These are phyloP conservation scores for Pleurotus pulmonarius DNA, from an alignment of 768 basidiomycete genomes.

Conservation along the genomic window DNA sequence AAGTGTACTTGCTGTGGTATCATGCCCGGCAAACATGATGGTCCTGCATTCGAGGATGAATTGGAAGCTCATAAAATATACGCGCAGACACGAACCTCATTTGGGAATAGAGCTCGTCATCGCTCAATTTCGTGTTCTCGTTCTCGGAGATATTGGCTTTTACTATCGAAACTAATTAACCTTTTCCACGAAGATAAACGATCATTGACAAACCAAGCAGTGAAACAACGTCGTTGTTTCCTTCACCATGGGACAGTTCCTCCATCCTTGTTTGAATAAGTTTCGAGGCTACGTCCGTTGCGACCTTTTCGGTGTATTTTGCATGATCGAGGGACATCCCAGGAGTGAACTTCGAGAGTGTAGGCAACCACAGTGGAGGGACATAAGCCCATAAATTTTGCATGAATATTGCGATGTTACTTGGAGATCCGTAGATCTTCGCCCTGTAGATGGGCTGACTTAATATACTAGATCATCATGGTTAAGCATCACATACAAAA, in stretches of 20 bases:
- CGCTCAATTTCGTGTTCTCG: constrained; percentile 12
- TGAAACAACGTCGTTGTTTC: constrained; percentile 33
- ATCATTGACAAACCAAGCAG: constrained; percentile 1
- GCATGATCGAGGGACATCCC: constrained; percentile 36
- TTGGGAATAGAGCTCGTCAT: constrained; percentile 13
- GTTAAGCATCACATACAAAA: constrained; percentile 32
- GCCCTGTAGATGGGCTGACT: constrained; percentile 21
- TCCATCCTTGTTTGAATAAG: constrained; percentile 45
- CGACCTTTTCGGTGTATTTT: constrained; percentile 38
- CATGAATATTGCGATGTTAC: constrained; percentile 42
- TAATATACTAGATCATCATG: not conserved
- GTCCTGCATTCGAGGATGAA: constrained; percentile 29
- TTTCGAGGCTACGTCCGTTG: constrained; percentile 40
- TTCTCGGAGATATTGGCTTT: constrained; percentile 17
- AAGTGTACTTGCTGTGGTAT: constrained; percentile 56
- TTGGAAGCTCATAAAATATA: not conserved
- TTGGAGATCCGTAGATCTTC: constrained; percentile 44
- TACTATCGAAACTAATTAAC: constrained; percentile 6
- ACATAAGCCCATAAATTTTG: constrained; percentile 32
- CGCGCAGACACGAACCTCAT: constrained; percentile 6
- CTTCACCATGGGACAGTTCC: constrained; percentile 41
- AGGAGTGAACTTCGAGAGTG: constrained; percentile 42
- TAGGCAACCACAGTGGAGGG: constrained; percentile 41
- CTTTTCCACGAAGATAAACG: not conserved
- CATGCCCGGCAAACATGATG: constrained; percentile 51